Conservation (phyloP, 2,329 filamentous ascomycete species). For the Aspergillus ruber region DNA sequence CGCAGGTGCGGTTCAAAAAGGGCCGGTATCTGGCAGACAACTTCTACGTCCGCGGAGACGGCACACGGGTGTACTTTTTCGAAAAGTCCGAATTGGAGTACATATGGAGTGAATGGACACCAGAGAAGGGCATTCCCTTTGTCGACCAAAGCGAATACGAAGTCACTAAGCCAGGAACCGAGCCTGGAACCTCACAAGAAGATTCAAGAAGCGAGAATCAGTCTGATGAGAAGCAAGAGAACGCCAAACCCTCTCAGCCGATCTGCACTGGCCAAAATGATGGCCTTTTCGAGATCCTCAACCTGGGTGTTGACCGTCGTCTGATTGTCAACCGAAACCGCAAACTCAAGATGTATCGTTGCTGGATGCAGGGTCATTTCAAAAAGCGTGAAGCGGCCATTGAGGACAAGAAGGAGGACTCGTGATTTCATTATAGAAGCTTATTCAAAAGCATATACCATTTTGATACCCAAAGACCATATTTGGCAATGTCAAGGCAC, state of each 20-base stretch:
- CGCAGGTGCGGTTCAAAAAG: constrained; percentile 96
- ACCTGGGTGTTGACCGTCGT: constrained; percentile 78
- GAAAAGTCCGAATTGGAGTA: constrained; percentile 71
- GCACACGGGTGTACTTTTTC: constrained; percentile 96
- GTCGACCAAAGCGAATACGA: constrained; percentile 2
- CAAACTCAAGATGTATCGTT: constrained; percentile 96
- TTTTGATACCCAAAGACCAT: background rate
- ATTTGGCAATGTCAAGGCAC: background rate
- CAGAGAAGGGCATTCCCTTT: constrained; percentile 27
- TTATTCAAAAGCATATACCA: background rate
- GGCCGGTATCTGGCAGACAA: constrained; percentile 91
- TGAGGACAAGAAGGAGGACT: constrained; percentile 9
- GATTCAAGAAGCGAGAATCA: background rate
- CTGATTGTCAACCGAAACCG: constrained; percentile 86
- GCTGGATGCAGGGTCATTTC: constrained; percentile 57
- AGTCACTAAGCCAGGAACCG: constrained; percentile 4
- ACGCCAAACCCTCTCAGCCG: background rate
- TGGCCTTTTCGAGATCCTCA: constrained; percentile 60
- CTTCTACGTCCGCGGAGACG: constrained; percentile 93
- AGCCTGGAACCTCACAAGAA: background rate
- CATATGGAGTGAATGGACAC: constrained; percentile 63
- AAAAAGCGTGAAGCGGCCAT: constrained; percentile 22
- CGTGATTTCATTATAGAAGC: background rate
- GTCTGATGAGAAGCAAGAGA: background rate
- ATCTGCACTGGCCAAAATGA: constrained; percentile 10